These are phyloP conservation scores for Talaromyces trachyspermus DNA, from an alignment of 495 filamentous ascomycete genomes.

Conservation along the genomic window DNA sequence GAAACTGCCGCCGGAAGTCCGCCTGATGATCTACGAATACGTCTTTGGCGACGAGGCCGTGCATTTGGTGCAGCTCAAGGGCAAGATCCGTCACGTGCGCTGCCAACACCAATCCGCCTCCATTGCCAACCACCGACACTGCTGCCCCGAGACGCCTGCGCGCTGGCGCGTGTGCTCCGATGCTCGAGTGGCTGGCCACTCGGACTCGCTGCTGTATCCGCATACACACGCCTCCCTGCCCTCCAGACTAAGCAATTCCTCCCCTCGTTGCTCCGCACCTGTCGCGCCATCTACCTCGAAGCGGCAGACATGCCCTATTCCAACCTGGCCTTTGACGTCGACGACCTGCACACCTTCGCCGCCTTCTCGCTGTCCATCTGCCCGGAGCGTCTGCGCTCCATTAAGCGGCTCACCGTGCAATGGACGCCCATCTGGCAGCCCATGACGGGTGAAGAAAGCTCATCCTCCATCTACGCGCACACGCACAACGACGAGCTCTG, in stretches of 20 bases:
- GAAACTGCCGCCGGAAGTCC: constrained; percentile 45
- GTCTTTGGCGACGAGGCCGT: constrained; percentile 39
- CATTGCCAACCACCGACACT: constrained; percentile 28
- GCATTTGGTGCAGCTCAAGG: constrained; percentile 34
- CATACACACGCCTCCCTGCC: constrained; percentile 30
- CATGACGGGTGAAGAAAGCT: constrained; percentile 21
- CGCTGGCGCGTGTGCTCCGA: constrained; percentile 22
- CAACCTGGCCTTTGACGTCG: constrained; percentile 26
- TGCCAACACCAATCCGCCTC: constrained; percentile 18
- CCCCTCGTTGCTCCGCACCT: constrained; percentile 30
- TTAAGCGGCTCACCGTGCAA: constrained; percentile 25
- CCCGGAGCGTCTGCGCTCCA: constrained; percentile 10
- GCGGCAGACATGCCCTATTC: constrained; percentile 25
- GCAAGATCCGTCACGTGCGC: constrained; percentile 35
- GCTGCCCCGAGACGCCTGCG: constrained; percentile 30
- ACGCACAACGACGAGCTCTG: constrained; percentile 36
- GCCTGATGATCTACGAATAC: constrained; percentile 47
- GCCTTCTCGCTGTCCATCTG: constrained; percentile 24
- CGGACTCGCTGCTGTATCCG: constrained; percentile 31
- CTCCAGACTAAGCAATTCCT: constrained; percentile 15
- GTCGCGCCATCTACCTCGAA: constrained; percentile 36
- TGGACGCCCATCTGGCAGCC: constrained; percentile 35
- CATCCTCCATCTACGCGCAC: constrained; percentile 30
- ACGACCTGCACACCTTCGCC: constrained; percentile 37
- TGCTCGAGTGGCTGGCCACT: background rate